Conservation (phyloP, 192 early-diverging fungal species). For the Coemansia sp. region DNA sequence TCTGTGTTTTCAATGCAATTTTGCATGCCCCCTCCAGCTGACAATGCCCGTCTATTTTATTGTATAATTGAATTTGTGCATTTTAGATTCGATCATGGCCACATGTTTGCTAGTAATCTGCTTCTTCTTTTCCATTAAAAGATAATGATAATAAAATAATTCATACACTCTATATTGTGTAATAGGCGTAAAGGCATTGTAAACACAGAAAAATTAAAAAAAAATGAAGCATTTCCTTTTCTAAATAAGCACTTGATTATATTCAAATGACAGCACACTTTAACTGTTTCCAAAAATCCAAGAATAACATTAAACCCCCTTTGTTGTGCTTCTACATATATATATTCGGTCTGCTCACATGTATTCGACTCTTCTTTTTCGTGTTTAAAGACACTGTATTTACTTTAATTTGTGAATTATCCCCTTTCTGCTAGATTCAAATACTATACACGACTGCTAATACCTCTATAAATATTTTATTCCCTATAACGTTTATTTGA, state of each 20-base stretch:
- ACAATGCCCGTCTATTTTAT: neutral
- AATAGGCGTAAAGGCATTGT: neutral
- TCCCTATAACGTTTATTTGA: neutral
- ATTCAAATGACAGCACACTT: neutral
- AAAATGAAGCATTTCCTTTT: neutral
- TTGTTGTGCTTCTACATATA: neutral
- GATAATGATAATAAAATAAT: neutral
- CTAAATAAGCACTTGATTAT: neutral
- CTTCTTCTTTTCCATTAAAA: neutral
- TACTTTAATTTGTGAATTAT: neutral
- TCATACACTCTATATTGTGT: neutral
- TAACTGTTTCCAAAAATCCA: neutral
- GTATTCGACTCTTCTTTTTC: neutral
- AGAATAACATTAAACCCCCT: too few relatives aligned
- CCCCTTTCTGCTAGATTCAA: neutral
- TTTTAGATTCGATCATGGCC: neutral
- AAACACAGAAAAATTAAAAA: neutral
- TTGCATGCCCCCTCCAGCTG: neutral
- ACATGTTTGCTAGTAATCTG: neutral
- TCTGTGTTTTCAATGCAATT: neutral
- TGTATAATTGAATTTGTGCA: constrained; percentile 5
- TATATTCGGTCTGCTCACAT: neutral
- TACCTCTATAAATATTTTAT: neutral
- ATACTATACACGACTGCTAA: neutral
- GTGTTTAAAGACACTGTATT: neutral